phyloP scores from a whole-genome alignment of 2,329 filamentous ascomycete genomes.

The Fusarium brachygibbosum region DNA sequence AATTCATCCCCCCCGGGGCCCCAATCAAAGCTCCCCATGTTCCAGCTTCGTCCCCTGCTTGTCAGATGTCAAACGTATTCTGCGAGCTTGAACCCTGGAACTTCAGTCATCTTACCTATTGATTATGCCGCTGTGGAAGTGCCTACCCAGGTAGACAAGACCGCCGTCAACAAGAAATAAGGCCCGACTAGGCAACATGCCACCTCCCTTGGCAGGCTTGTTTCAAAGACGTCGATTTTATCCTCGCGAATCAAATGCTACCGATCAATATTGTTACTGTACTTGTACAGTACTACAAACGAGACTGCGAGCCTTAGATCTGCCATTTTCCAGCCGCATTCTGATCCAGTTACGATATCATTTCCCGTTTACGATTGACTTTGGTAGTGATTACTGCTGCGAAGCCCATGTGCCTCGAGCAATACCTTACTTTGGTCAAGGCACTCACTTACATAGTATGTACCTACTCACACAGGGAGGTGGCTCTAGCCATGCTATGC shows the following conservation, averaged over 20 bases:
- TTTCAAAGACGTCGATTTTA: slow-evolving; percentile 18
- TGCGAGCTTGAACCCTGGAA: slow-evolving; percentile 18
- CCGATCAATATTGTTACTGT: neutral
- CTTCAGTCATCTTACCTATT: slow-evolving; percentile 24
- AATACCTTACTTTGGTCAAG: slow-evolving; percentile 1
- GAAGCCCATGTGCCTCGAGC: neutral
- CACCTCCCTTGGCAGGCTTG: slow-evolving; percentile 21
- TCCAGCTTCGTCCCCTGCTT: slow-evolving; percentile 33
- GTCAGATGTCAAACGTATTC: slow-evolving; percentile 40
- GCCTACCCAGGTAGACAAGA: neutral
- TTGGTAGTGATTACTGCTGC: slow-evolving; percentile 7
- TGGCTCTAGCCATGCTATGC: slow-evolving; percentile 25
- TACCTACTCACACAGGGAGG: slow-evolving; percentile 15
- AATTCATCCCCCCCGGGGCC: slow-evolving; percentile 25
- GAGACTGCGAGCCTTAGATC: slow-evolving; percentile 1
- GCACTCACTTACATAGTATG: neutral
- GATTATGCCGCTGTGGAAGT: slow-evolving; percentile 19
- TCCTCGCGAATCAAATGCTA: slow-evolving; percentile 35
- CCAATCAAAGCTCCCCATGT: slow-evolving; percentile 38
- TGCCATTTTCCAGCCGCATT: slow-evolving; percentile 3
- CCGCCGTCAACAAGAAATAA: slow-evolving; percentile 36
- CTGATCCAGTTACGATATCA: neutral
- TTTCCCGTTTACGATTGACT: slow-evolving; percentile 20
- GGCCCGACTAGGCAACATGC: slow-evolving; percentile 45
- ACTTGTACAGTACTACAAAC: neutral